These are phyloP conservation scores for Diaporthe vexans DNA, from an alignment of 2,329 filamentous ascomycete genomes.

Conservation along the genomic window DNA sequence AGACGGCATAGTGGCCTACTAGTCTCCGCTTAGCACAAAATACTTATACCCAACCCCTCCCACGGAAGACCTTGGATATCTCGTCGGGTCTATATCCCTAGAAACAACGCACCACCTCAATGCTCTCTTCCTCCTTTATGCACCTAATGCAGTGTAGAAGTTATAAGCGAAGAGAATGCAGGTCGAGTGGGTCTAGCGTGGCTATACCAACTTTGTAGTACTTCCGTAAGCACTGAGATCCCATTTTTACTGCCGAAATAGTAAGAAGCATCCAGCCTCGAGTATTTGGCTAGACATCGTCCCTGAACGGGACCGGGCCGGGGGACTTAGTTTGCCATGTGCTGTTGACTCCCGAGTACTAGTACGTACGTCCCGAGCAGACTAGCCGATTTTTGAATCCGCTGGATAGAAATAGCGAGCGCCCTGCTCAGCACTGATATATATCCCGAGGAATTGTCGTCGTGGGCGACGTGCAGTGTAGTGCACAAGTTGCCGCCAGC, in stretches of 20 bases:
- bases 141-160: no score
- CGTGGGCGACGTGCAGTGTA: fast-evolving
- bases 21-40: no score
- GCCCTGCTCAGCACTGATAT: neutral
- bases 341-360: neutral
- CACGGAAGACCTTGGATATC: neutral
- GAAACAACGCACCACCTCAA: neutral
- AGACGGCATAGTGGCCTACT: neutral
- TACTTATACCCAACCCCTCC: neutral
- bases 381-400: neutral
- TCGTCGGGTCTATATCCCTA: neutral
- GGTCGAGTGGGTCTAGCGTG: no score
- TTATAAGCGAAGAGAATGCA: no score
- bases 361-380: no score
- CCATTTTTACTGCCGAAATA: neutral
- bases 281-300: neutral
- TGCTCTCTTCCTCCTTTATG: no score
- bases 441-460: neutral
- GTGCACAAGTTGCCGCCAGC: neutral
- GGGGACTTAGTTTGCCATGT: neutral
- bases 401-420: neutral
- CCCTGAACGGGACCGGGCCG: neutral
- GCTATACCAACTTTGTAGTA: no score
- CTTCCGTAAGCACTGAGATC: no score
- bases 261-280: neutral